A percentile compares a stretch with the other conserved stretches of the same genome.
These are phyloP conservation scores for Coemansia aciculifera DNA, from an alignment of 192 early-diverging fungal genomes.

Conservation along the genomic window DNA sequence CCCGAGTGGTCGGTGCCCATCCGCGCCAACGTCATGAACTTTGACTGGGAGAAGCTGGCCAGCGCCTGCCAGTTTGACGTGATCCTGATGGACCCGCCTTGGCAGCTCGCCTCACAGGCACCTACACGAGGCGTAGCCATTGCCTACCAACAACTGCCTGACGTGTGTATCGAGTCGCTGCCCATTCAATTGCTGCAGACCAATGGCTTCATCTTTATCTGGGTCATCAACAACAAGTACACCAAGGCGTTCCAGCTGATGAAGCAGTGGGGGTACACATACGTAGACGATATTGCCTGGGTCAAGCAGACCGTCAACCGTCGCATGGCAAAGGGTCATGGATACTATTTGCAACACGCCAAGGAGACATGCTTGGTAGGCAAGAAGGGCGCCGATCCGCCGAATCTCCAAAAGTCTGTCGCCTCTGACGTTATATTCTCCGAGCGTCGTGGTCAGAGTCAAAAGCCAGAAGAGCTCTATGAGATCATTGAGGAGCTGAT, in stretches of 20 bases:
- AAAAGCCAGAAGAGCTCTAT: slow-evolving; percentile 96
- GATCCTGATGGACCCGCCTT: slow-evolving; percentile 94
- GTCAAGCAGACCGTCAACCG: slow-evolving; percentile 96
- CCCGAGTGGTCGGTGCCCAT: slow-evolving; percentile 94
- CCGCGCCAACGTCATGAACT: slow-evolving; percentile 92
- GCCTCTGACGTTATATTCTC: slow-evolving; percentile 92
- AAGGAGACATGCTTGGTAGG: slow-evolving; percentile 97
- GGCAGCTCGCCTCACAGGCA: slow-evolving; percentile 92
- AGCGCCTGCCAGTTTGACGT: slow-evolving; percentile 87
- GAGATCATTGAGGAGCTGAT: slow-evolving; percentile 92
- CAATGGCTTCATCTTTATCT: slow-evolving; percentile 94
- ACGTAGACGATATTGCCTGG: slow-evolving; percentile 96
- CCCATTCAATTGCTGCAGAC: slow-evolving; percentile 83
- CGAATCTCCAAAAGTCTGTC: slow-evolving; percentile 67
- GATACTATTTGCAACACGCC: slow-evolving; percentile 95
- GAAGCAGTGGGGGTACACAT: slow-evolving; percentile 94
- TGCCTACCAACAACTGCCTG: slow-evolving; percentile 93
- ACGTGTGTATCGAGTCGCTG: slow-evolving; percentile 88
- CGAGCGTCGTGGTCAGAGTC: slow-evolving; percentile 90
- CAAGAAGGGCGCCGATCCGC: slow-evolving; percentile 80
- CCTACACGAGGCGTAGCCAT: slow-evolving; percentile 92
- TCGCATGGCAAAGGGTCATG: slow-evolving; percentile 96
- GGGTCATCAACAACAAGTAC: slow-evolving; percentile 99
- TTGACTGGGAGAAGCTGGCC: slow-evolving; percentile 88
- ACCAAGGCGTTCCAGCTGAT: slow-evolving; percentile 91